Percentiles rank a stretch among this genome's conserved stretches.
phyloP scores from a whole-genome alignment of 495 filamentous ascomycete genomes.

The Chaetomium tenue region DNA sequence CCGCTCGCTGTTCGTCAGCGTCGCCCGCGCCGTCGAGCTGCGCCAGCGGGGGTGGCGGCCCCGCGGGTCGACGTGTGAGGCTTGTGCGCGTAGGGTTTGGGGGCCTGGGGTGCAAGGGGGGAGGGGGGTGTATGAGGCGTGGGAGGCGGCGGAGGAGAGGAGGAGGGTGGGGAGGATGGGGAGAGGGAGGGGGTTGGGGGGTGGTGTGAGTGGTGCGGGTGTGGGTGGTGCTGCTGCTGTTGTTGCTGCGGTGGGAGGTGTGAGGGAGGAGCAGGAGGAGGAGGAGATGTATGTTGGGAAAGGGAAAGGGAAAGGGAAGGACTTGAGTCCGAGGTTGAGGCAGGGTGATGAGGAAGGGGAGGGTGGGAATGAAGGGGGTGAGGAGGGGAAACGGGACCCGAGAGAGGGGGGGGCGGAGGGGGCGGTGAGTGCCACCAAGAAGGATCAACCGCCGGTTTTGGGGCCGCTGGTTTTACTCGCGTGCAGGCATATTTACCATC shows the following conservation, averaged over 20 bases:
- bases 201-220: conserved; percentile 29
- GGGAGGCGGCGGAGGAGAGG: conserved; percentile 61
- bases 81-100: conserved; percentile 81
- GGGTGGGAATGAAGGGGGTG: conserved; percentile 14
- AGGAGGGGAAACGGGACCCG: conserved; percentile 5
- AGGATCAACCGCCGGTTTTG: conserved; percentile 35
- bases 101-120: conserved; percentile 74
- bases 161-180: conserved; percentile 25
- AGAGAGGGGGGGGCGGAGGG: conserved; percentile 19
- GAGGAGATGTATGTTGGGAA: conserved; percentile 36
- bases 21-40: conserved; percentile 68
- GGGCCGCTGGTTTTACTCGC: conserved; percentile 57
- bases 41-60: conserved; percentile 90
- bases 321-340: conserved; percentile 20
- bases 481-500: conserved; percentile 63
- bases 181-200: conserved; percentile 28
- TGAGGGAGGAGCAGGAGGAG: conserved; percentile 17
- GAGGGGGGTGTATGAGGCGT: conserved; percentile 68
- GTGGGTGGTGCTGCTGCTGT: neutral
- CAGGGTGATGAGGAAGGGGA: conserved; percentile 25
- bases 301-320: conserved; percentile 41
- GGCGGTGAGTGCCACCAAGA: conserved; percentile 10
- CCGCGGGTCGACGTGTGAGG: conserved; percentile 78
- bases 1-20: conserved; percentile 83
- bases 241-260: neutral